Conservation (phyloP, 495 filamentous ascomycete genomes). For the Mytilinidion resinicola region DNA sequence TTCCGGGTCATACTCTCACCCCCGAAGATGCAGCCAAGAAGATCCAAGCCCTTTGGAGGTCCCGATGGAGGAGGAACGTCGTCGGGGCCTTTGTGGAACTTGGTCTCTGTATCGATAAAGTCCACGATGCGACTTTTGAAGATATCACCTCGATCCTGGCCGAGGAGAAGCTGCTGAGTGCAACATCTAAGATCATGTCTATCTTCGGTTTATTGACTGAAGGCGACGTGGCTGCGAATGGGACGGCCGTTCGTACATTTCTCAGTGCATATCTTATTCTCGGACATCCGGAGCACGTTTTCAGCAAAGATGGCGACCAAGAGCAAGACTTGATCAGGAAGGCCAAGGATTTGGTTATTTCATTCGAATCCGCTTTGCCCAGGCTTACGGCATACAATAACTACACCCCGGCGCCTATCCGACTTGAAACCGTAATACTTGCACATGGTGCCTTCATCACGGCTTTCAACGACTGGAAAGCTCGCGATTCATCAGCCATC, state of each 20-base stretch:
- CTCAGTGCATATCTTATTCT: constrained; percentile 88
- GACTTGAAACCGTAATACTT: constrained; percentile 55
- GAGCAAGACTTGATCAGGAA: constrained; percentile 89
- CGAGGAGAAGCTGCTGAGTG: constrained; percentile 61
- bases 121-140: constrained; percentile 74
- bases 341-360: constrained; percentile 74
- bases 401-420: constrained; percentile 36
- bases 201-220: constrained; percentile 71
- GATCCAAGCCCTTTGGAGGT: constrained; percentile 76
- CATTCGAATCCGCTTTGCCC: constrained; percentile 71
- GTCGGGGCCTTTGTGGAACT: constrained; percentile 56
- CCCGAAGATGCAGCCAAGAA: constrained; percentile 58
- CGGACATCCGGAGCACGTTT: constrained; percentile 83
- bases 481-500: constrained; percentile 79
- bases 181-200: constrained; percentile 65
- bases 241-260: constrained; percentile 80
- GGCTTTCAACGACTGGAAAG: constrained; percentile 92
- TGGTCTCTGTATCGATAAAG: constrained; percentile 64
- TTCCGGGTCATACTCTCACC: constrained; percentile 6
- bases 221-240: constrained; percentile 60
- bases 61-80: constrained; percentile 53
- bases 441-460: constrained; percentile 79
- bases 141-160: constrained; percentile 71
- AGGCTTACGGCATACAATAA: constrained; percentile 36
- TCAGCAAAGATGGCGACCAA: constrained; percentile 73